phyloP scores from a whole-genome alignment of 2,329 filamentous ascomycete genomes.

The Cladorrhinum sp. region DNA sequence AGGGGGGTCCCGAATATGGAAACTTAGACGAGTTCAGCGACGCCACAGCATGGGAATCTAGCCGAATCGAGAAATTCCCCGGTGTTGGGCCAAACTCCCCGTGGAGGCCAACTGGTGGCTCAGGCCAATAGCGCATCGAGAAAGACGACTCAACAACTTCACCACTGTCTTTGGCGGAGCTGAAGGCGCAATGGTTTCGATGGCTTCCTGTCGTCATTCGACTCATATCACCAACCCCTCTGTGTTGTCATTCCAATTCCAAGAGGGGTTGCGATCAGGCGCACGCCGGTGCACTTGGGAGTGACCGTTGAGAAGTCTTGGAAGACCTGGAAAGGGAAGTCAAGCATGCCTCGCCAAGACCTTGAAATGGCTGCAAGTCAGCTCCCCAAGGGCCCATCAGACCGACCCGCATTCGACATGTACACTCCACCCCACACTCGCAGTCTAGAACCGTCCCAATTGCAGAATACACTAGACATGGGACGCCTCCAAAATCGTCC shows the following conservation, averaged over 20 bases:
- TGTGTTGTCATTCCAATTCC: too few species aligned
- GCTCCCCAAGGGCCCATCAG: slow-evolving; percentile 21
- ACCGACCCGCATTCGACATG: slow-evolving; percentile 4
- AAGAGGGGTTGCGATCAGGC: too few species aligned
- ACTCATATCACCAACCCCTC: not conserved
- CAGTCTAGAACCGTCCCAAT: slow-evolving; percentile 3
- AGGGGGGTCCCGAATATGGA: slow-evolving; percentile 19
- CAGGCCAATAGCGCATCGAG: slow-evolving; percentile 15
- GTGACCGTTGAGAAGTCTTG: too few species aligned
- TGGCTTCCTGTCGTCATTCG: slow-evolving; percentile 4
- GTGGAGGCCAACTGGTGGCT: slow-evolving; percentile 26
- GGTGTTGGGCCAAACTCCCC: slow-evolving; percentile 11
- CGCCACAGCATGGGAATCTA: slow-evolving; percentile 20
- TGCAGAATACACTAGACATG: not conserved
- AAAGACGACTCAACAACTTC: slow-evolving; percentile 12
- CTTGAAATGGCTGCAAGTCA: slow-evolving; percentile 18
- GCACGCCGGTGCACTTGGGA: not conserved
- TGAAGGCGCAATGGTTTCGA: slow-evolving; percentile 14
- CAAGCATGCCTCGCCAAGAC: slow-evolving; percentile 17
- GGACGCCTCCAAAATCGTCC: slow-evolving; percentile 6
- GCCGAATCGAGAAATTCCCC: slow-evolving; percentile 21
- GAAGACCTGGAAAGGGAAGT: not conserved
- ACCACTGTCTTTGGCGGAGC: slow-evolving; percentile 16
- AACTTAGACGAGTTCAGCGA: slow-evolving; percentile 30
- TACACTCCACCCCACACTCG: not conserved